Evolutionary conservation across 257 asterid genomes (phyloP), one percentile per base, ranked within the genome.

Genomic region (Agastache rugosa): DNA sequence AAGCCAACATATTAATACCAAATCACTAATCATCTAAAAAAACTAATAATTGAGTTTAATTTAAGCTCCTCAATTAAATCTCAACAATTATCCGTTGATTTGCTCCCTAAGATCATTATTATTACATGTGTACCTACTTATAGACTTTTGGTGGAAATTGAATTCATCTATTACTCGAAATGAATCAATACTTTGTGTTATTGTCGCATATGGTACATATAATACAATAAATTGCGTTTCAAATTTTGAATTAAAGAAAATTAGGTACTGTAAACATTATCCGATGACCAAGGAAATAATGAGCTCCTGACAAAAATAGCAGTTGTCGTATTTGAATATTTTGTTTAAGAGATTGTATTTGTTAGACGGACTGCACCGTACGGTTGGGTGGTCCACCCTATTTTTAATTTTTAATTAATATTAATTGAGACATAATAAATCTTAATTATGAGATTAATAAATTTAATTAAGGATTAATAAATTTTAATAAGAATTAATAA

Each of bases 251-350:
- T 27, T 41, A 29, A 16, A 22, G 70, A 22, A 54, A 27, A 78
- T 66, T 59, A 66, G 75, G 67, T 60, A 41, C n/a, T n/a, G n/a
- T n/a, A n/a, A 71, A 27, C 6, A 34, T 42, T 11, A 22, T 69
- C 78, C 67, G 50, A 44, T 45, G 48, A 67, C 53, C 37, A 73
- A 7, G 73, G 79, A 79, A 74, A 22, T 17, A 25, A 3, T 37
- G 22, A 67, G 80, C 79, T 29, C 34, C 34, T 29, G 34, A 29
- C 27, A 65, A 3, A 68, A 12, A 22, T 48, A 0, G 31, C 20
- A 54, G 20, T 54, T 6, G 0, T 56, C 34, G 12, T 53, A 5
- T 54, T 19, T 55, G 5, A 29, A 29, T 29, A 4, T 29, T 29
- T 29, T 3, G 34, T 2, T 31, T 31, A 31, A 31, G 37, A 31